Percentiles rank a stretch among this genome's conserved stretches.
phyloP scores from a whole-genome alignment of 345 rosid species.

The Eucalyptus erythrocorys region DNA sequence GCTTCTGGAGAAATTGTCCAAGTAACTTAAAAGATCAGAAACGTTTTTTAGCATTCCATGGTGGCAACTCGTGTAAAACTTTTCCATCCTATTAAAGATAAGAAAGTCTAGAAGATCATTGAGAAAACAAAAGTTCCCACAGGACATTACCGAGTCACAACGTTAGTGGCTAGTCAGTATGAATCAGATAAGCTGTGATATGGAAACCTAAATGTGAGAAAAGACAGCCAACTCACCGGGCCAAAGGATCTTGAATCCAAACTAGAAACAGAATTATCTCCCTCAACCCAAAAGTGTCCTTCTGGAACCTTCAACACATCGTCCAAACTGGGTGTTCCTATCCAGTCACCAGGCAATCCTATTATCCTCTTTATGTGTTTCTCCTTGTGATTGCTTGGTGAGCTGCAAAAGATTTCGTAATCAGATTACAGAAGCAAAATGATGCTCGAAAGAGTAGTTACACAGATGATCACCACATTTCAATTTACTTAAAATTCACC shows the following conservation, averaged over 20 bases:
- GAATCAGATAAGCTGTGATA: not conserved
- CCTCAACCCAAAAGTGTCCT: conserved; percentile 98
- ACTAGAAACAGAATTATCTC: conserved; percentile 58
- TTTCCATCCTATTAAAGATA: not conserved
- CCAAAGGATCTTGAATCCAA: conserved; percentile 78
- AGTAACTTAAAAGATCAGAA: not conserved
- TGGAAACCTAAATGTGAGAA: not conserved
- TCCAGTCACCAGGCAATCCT: conserved; percentile 89
- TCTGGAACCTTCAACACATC: conserved; percentile 63
- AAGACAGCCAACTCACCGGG: conserved; percentile 42
- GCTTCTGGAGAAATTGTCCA: not conserved
- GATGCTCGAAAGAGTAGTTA: not conserved
- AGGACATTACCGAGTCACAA: not conserved
- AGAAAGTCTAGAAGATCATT: not conserved
- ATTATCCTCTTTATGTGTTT: conserved; percentile 77
- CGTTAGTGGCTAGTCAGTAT: not conserved
- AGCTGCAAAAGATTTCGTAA: conserved; percentile 27
- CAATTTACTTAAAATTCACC: not conserved
- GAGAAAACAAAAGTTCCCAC: not conserved
- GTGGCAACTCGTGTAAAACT: not conserved
- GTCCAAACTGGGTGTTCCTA: conserved; percentile 24
- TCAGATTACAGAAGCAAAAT: not conserved
- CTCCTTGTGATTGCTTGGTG: conserved; percentile 54
- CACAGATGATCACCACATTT: not conserved
- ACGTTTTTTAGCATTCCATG: not conserved